These are phyloP conservation scores for Erodium maritimum DNA, from an alignment of 345 rosid species.

Conservation along the genomic window DNA sequence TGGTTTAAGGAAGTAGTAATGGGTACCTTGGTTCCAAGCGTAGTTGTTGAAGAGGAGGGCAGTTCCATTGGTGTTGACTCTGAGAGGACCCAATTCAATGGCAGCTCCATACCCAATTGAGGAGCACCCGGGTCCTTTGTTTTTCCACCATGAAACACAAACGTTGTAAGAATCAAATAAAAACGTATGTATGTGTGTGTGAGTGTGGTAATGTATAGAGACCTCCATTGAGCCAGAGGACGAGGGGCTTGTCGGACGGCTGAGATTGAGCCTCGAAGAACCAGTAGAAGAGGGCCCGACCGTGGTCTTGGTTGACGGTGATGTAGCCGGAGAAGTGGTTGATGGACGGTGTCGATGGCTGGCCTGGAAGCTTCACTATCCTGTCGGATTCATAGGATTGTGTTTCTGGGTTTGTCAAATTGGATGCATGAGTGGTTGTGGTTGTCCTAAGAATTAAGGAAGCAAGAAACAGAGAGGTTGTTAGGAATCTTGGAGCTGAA, in stretches of 20 bases:
- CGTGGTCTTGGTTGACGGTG: constrained; percentile 35
- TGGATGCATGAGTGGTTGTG: constrained; percentile 16
- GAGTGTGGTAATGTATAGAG: too few relatives aligned
- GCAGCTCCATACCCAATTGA: constrained; percentile 63
- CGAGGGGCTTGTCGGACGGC: constrained; percentile 39
- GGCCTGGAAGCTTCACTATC: constrained; percentile 38
- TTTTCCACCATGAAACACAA: constrained; percentile 1
- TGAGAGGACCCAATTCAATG: constrained; percentile 46
- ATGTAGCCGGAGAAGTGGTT: constrained; percentile 60
- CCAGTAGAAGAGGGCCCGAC: constrained; percentile 65
- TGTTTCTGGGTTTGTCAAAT: not conserved
- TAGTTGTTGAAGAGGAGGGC: constrained; percentile 32
- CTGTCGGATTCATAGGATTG: constrained; percentile 29
- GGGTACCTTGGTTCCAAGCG: constrained; percentile 50
- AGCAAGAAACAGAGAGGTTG: constrained; percentile 9
- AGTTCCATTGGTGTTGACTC: constrained; percentile 34
- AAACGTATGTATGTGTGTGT: not conserved
- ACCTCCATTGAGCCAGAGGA: constrained; percentile 74
- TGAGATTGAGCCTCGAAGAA: constrained; percentile 52
- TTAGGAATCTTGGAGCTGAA: not conserved
- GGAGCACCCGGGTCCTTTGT: constrained; percentile 55
- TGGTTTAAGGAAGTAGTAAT: not conserved
- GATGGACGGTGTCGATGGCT: constrained; percentile 31
- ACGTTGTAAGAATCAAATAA: not conserved
- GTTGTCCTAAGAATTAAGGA: not conserved